Evolutionary conservation across 495 filamentous ascomycete species (phyloP).

Genomic region (Neurospora sp.): DNA sequence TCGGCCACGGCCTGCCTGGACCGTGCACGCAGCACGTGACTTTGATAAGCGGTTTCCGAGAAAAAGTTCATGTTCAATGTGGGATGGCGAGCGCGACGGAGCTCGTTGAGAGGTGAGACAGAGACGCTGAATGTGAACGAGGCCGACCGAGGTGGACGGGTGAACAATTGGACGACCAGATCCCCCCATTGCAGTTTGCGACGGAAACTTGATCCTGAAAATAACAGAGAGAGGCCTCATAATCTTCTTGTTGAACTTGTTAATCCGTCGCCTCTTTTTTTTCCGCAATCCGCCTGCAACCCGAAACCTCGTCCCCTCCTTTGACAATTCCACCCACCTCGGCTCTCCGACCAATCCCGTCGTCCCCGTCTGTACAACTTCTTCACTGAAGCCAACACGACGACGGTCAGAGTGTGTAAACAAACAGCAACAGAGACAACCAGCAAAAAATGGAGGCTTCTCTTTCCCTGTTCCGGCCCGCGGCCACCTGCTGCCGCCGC

Average conservation of each 20-base stretch:
- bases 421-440: not conserved
- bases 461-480: slow-evolving; percentile 5
- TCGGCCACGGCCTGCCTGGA: not conserved
- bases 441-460: slow-evolving; percentile 11
- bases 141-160: slow-evolving; percentile 7
- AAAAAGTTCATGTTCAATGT: not conserved
- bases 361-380: not conserved
- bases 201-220: not conserved
- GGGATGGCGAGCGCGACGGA: not conserved
- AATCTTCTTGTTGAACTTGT: not conserved
- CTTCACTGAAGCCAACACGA: not conserved
- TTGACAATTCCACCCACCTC: not conserved
- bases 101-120: not conserved
- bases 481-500: slow-evolving; percentile 14
- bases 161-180: not conserved
- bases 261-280: not conserved
- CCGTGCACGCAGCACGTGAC: not conserved
- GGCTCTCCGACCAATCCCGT: not conserved
- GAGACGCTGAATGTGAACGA: slow-evolving; percentile 1
- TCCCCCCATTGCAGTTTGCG: not conserved
- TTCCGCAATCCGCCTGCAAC: not conserved
- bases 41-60: not conserved
- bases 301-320: not conserved
- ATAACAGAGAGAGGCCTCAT: not conserved
- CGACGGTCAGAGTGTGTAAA: not conserved